Conservation (phyloP, 139 green algal genomes). For the Closterium sp. region DNA sequence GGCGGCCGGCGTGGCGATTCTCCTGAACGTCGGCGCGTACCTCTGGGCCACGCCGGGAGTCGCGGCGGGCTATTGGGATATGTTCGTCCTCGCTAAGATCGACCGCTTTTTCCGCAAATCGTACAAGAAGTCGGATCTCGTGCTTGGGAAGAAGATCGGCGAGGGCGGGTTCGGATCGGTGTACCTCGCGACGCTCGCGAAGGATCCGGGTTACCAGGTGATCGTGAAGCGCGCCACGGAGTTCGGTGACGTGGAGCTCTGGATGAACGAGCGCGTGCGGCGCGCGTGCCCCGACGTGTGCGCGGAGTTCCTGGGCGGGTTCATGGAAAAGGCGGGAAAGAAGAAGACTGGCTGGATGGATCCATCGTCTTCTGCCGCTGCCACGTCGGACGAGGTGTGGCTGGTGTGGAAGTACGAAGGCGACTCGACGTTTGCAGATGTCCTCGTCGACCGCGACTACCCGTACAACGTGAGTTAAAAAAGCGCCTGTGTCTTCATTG, state of each 20-base stretch:
- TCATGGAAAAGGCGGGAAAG: conserved; percentile 46
- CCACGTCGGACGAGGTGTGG: conserved; percentile 28
- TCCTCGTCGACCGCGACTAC: conserved; percentile 72
- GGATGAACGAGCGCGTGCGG: conserved; percentile 97
- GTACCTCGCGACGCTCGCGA: conserved; percentile 62
- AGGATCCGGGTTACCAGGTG: conserved; percentile 14
- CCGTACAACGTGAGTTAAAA: conserved; percentile 76
- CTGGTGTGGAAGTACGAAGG: conserved; percentile 54
- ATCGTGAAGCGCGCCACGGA: conserved; percentile 82
- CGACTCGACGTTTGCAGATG: conserved; percentile 40
- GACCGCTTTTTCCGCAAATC: background rate
- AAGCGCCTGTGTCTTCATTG: too few species aligned
- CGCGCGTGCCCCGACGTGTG: conserved; percentile 61
- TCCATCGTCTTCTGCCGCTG: background rate
- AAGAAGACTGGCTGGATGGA: background rate
- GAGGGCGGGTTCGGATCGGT: conserved; percentile 91
- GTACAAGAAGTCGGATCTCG: conserved; percentile 68
- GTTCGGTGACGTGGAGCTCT: conserved; percentile 94
- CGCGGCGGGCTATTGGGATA: conserved; percentile 16
- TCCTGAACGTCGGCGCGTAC: background rate
- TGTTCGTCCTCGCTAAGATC: conserved; percentile 9
- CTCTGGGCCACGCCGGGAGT: conserved; percentile 20
- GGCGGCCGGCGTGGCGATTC: background rate
- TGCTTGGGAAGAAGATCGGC: conserved; percentile 79
- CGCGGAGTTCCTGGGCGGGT: conserved; percentile 85